These are phyloP conservation scores for Kurtzmaniella cleridarum DNA, from an alignment of 805 yeast genomes.

Conservation along the genomic window DNA sequence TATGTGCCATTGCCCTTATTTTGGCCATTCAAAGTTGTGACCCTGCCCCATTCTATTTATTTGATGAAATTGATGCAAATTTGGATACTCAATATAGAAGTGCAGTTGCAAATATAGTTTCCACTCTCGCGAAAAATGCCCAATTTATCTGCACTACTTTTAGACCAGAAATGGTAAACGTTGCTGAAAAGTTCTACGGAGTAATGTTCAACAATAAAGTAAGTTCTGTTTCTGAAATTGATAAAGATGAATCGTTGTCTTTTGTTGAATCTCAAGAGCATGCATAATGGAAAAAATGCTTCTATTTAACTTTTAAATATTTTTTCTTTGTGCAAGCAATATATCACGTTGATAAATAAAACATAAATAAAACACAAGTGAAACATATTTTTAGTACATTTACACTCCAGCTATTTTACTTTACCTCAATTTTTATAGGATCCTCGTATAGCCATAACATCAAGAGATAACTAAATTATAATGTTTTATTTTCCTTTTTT, in stretches of 20 bases:
- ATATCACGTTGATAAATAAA: too few species aligned
- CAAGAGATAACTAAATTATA: too few species aligned
- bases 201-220: slow-evolving; percentile 80
- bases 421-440: too few species aligned
- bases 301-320: too few species aligned
- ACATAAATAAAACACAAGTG: too few species aligned
- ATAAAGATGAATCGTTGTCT: slow-evolving; percentile 67
- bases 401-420: too few species aligned
- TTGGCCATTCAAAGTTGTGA: slow-evolving; percentile 92
- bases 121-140: slow-evolving; percentile 57
- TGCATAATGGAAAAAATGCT: not conserved
- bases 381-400: too few species aligned
- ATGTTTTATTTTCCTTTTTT: too few species aligned
- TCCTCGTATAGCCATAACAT: too few species aligned
- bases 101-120: slow-evolving; percentile 75
- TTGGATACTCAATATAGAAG: slow-evolving; percentile 87
- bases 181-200: slow-evolving; percentile 83
- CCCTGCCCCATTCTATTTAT: slow-evolving; percentile 94
- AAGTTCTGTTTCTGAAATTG: slow-evolving; percentile 69
- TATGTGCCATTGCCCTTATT: slow-evolving; percentile 93
- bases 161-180: slow-evolving; percentile 85
- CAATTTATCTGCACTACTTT: slow-evolving; percentile 97
- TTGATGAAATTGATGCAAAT: slow-evolving; percentile 96
- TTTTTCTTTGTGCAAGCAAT: too few species aligned
- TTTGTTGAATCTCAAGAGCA: slow-evolving; percentile 69